Base-by-base conservation (phyloP, 2,329 filamentous ascomycete species). In the Hypoxylon sp. region DNA sequence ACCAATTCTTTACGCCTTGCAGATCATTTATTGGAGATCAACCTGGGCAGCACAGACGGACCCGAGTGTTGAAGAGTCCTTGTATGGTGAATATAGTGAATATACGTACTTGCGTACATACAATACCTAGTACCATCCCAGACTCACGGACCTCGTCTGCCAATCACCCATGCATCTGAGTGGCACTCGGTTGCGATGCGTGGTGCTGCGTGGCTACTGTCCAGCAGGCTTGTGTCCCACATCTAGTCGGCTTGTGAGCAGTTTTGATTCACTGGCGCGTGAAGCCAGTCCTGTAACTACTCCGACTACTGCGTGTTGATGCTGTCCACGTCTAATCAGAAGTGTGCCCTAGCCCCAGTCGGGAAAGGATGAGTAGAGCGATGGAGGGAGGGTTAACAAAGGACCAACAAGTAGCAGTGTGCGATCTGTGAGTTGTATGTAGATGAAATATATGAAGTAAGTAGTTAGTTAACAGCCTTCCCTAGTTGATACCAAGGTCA, bases 91-190 rank as follows among this genome's bases (percentile, higher is more conserved):
- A 14, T 32, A 45, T 59, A 27, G 25, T 27, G 25, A 3, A 27
- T 27, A 6, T 27, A 6, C 25, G 25, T 27, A n/a, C n/a, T n/a
- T n/a, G n/a, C 27, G 27, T 53, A 54, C 32, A 5, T 30, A 50
- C 43, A 45, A 19, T 45, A 50, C 27, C 8, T 58, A 41, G 54
- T 54, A 51, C 47, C 39, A 61, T 61, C 43, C 57, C 56, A 47
- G 29, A 50, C 45, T 58, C 67, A 69, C 67, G 67, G 67, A 69
- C 67, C 64, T 61, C 67, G 46, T 69, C 54, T 65, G 60, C 52
- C 51, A 58, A 63, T 63, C 51, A 64, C 51, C 67, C 61, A 62
- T 69, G 67, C 50, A 65, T 41, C 39, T 47, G 43, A 59, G 67
- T 67, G 54, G 64, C 61, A 53, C 58, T 64, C 61, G 64, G 58